phyloP scores from a whole-genome alignment of 495 filamentous ascomycete species.

The Glonium stellatum region DNA sequence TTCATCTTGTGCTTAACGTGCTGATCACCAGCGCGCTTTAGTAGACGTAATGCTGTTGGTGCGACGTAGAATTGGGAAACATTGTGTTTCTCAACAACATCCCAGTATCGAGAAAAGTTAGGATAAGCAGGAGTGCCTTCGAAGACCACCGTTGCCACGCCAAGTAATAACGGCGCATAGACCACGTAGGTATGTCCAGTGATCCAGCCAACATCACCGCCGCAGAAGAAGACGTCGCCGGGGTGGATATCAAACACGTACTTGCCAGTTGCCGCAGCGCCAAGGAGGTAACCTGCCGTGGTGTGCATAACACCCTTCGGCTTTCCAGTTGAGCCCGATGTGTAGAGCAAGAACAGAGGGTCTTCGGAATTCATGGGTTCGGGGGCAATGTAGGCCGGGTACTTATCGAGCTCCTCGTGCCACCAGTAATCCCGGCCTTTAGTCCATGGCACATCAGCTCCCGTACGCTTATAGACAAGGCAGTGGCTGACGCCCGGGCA shows the following conservation, averaged over 20 bases:
- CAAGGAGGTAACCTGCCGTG: slow-evolving; percentile 87
- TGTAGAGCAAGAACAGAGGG: slow-evolving; percentile 95
- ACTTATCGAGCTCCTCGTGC: slow-evolving; percentile 97
- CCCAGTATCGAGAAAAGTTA: slow-evolving; percentile 97
- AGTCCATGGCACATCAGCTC: slow-evolving; percentile 86
- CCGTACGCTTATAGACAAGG: slow-evolving; percentile 92
- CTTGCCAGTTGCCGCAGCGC: slow-evolving; percentile 89
- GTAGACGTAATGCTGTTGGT: slow-evolving; percentile 81
- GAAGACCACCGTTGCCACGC: slow-evolving; percentile 94
- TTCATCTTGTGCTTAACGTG: slow-evolving; percentile 87
- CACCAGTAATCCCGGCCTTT: slow-evolving; percentile 89
- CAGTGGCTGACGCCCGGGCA: slow-evolving; percentile 83
- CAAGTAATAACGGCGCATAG: slow-evolving; percentile 87
- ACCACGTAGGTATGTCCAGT: slow-evolving; percentile 99
- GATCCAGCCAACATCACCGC: slow-evolving; percentile 98
- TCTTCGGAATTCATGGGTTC: slow-evolving; percentile 88
- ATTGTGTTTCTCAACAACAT: slow-evolving; percentile 88
- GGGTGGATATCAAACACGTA: slow-evolving; percentile 99
- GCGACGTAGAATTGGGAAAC: slow-evolving; percentile 99
- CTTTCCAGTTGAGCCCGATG: slow-evolving; percentile 94
- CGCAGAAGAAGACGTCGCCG: slow-evolving; percentile 90
- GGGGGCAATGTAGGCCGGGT: slow-evolving; percentile 80
- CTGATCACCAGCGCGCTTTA: slow-evolving; percentile 92
- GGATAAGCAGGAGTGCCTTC: slow-evolving; percentile 97
- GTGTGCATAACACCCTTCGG: slow-evolving; percentile 99